Base-by-base conservation (phyloP, 2,329 filamentous ascomycete species). In the Ophidiomyces ophidiicola region DNA sequence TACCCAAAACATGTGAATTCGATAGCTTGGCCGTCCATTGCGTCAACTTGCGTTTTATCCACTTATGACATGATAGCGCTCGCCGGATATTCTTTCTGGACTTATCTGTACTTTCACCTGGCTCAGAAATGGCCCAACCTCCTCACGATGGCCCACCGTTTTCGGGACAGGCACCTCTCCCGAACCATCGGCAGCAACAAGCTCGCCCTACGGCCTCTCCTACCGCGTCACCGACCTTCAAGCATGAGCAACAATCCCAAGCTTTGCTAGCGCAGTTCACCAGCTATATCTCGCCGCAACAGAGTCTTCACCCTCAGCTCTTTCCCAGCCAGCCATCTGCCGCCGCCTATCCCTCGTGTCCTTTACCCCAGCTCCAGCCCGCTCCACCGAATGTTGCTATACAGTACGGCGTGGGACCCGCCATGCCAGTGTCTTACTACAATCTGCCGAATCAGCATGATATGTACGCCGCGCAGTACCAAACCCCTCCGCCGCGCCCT, bases 101-200 rank as follows among this genome's bases (percentile, higher is more conserved):
- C 14, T 30, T 6, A 19, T 20, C 18, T 7, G 3, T 20, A 3
- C 25, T 7, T 23, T 12, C 11, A 24, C n/a, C n/a, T n/a, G n/a
- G n/a, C n/a, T n/a, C 15, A 36, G 34, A 29, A 12, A 41, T 20
- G 30, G 24, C 32, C 12, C 36, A 41, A 11, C 31, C 38, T 48
- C 57, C 60, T 40, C 56, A 60, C 47, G 53, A 57, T 45, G 58
- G 58, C 45, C 60, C 58, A 50, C 62, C 61, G 46, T 56, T 54
- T 39, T 48, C 58, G 24, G 19, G 32, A 7, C 39, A 43, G 29
- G 6, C 23, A 19, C 51, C 46, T 33, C 18, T 31, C 6, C 48
- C 48, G 37, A 49, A 53, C 32, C 58, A 58, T 40, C 51, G 56
- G 36, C 48, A 53, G n/a, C 53, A 56, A 38, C 46, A 44, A 29